Evolutionary conservation across 495 filamentous ascomycete genomes (phyloP).

Genomic region (Penicillium psychrofluorescens): DNA sequence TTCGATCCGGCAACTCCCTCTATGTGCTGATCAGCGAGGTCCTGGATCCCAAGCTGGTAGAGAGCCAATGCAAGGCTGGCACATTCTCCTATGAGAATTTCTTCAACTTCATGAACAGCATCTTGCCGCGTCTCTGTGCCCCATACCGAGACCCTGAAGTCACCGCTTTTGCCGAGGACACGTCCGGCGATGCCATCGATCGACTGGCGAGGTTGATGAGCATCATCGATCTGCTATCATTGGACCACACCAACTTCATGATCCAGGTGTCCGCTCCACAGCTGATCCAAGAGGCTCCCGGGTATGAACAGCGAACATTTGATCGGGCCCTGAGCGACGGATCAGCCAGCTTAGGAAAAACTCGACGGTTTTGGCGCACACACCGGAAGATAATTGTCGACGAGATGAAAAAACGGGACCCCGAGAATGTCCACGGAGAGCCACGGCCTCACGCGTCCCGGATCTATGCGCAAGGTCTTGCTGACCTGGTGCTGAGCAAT

Average conservation of each 20-base stretch:
- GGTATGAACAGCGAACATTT: conserved; percentile 77
- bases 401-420: conserved; percentile 66
- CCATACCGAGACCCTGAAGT: conserved; percentile 84
- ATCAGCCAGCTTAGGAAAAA: conserved; percentile 49
- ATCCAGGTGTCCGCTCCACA: conserved; percentile 72
- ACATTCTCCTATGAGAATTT: conserved; percentile 91
- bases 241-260: conserved; percentile 94
- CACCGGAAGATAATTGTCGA: conserved; percentile 61
- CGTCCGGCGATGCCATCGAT: conserved; percentile 71
- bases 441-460: conserved; percentile 41
- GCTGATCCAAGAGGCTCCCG: conserved; percentile 70
- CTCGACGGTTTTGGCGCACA: conserved; percentile 63
- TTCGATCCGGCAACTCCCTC: conserved; percentile 73
- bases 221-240: conserved; percentile 83
- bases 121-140: conserved; percentile 91
- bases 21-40: conserved; percentile 78
- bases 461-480: conserved; percentile 72
- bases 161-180: conserved; percentile 67
- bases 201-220: conserved; percentile 76
- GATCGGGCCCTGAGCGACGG: conserved; percentile 59
- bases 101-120: conserved; percentile 79
- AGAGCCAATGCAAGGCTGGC: conserved; percentile 68
- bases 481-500: conserved; percentile 57
- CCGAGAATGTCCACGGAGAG: conserved; percentile 52
- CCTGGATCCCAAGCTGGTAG: conserved; percentile 71